A percentile compares a stretch with the other conserved stretches of the same genome.
These are phyloP conservation scores for Tothia fuscella DNA, from an alignment of 2,329 filamentous ascomycete genomes.

Conservation along the genomic window DNA sequence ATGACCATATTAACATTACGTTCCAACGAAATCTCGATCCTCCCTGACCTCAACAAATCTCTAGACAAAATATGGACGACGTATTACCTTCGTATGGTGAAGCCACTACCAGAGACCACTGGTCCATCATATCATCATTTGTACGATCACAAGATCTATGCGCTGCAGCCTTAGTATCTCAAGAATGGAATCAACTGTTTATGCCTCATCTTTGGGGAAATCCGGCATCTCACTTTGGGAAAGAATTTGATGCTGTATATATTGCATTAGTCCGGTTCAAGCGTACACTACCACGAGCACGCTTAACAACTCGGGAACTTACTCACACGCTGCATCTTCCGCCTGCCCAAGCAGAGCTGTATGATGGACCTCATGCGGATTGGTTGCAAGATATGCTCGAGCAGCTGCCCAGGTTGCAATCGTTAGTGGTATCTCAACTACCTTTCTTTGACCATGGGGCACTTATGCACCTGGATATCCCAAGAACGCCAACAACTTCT, in stretches of 20 bases:
- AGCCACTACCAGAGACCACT: constrained; percentile 42
- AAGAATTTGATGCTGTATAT: constrained; percentile 48
- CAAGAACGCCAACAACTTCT: constrained; percentile 16
- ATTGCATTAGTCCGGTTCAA: constrained; percentile 49
- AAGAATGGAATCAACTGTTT: constrained; percentile 46
- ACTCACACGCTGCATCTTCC: constrained; percentile 52
- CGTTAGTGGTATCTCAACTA: constrained; percentile 40
- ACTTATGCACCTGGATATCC: constrained; percentile 36
- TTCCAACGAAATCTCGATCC: too few relatives aligned
- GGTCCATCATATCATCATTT: constrained; percentile 44
- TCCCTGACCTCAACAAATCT: too few relatives aligned
- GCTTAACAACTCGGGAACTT: constrained; percentile 39
- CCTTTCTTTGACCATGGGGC: constrained; percentile 52
- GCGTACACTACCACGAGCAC: constrained; percentile 41
- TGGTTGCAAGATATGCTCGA: constrained; percentile 50
- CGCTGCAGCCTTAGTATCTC: constrained; percentile 43
- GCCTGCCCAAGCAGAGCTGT: constrained; percentile 48
- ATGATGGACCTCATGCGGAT: constrained; percentile 44
- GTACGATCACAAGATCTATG: constrained; percentile 45
- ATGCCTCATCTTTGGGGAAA: constrained; percentile 49
- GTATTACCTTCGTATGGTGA: constrained; percentile 49
- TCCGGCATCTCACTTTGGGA: constrained; percentile 50
- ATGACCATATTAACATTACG: too few relatives aligned
- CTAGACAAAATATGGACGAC: too few relatives aligned
- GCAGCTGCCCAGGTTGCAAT: constrained; percentile 45